Evolutionary conservation across 768 basidiomycete species (phyloP), one percentile per base, ranked within the genome.

Genomic region (Infundibulicybe gibba): DNA sequence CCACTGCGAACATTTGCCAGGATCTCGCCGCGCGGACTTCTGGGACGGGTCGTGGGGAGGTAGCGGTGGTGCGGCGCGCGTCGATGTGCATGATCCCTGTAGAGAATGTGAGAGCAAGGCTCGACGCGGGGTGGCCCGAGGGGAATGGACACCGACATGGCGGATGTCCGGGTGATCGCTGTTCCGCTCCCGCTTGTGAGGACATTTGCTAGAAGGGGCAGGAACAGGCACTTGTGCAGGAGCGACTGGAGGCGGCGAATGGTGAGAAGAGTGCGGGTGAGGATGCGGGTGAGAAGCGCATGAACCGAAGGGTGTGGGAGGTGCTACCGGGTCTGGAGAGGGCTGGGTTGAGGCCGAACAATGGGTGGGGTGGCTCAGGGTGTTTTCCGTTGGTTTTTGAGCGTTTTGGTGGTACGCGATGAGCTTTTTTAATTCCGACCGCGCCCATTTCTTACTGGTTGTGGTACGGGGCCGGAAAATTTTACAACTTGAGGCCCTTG

Each of bases 11-110:
- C 49, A 54, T 72, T 12, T 66, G 66, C 44, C 66, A 66, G 41
- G 72, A 74, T 49, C 59, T 70, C 2, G 49, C 54, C 1, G 14
- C 35, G 10, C 64, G 62, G 19, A 69, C 69, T 5, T 44, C 52
- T 32, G 6, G n/a, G 35, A n/a, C 35, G 14, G 25, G 25, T 8
- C 25, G 25, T 8, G 25, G 25, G 25, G 25, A 25, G 25, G 64
- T 72, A 15, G 72, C 71, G 0, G 71, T 75, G 68, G 60, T 74
- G 15, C 71, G 74, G 43, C 65, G 74, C 10, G 69, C 70, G 2
- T 57, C 64, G 3, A 74, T 68, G n/a, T 66, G 61, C 45, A 63
- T 72, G 8, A 46, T 63, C 11, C 43, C 53, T 13, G 32, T 51
- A 3, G 35, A 14, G n/a, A 38, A 4, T n/a, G 17, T 38, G n/a